Conservation (phyloP, 1,284 basidiomycete species). For the Cutaneotrichosporon sp. region DNA sequence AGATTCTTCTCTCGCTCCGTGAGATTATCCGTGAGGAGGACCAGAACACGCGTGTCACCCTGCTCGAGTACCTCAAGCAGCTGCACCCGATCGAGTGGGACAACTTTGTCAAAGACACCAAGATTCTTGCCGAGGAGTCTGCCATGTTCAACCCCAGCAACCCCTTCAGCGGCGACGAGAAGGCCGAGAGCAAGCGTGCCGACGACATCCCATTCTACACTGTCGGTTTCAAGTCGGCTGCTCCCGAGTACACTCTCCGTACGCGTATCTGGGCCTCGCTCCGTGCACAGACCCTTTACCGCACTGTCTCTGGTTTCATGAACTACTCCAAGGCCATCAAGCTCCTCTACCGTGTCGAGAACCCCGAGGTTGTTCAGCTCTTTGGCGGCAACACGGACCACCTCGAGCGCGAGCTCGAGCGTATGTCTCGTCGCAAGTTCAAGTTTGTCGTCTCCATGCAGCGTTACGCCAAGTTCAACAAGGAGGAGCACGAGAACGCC, state of each 20-base stretch:
- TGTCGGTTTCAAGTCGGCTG: conserved; percentile 98
- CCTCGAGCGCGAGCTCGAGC: conserved; percentile 91
- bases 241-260: conserved; percentile 95
- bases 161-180: conserved; percentile 76
- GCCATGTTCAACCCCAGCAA: conserved; percentile 68
- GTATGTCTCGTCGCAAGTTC: conserved; percentile 97
- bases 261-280: conserved; percentile 99
- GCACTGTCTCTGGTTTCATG: conserved; percentile 99
- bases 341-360: conserved; percentile 97
- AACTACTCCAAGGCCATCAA: conserved; percentile 99
- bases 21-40: conserved; percentile 97
- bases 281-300: conserved; percentile 95
- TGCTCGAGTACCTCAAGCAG: conserved; percentile 96
- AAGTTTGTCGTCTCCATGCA: conserved; percentile 99
- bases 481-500: conserved; percentile 98
- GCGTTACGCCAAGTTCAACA: conserved; percentile 98
- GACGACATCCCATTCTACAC: conserved; percentile 98
- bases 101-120: conserved; percentile 99
- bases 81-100: conserved; percentile 98
- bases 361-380: conserved; percentile 94
- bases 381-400: conserved; percentile 97
- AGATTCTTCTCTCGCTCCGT: conserved; percentile 85
- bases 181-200: conserved; percentile 68
- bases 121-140: conserved; percentile 95
- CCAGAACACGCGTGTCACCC: conserved; percentile 87